Conservation (phyloP, 78 protist species). For the Tieghemostelium lacteum region DNA sequence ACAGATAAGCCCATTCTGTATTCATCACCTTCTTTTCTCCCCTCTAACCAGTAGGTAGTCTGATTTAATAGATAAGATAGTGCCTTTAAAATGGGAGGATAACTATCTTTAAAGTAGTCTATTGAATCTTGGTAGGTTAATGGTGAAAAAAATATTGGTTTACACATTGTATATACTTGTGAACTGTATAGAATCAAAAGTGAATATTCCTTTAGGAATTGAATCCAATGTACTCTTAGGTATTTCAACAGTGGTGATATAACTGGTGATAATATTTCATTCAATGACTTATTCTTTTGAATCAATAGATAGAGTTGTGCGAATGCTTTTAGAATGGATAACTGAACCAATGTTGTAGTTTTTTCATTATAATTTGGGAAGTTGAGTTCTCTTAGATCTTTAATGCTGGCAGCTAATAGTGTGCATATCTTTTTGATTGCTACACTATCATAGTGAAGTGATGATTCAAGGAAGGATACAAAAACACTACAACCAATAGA, state of each 20-base stretch:
- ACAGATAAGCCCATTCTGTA: neutral
- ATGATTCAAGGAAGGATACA: slow-evolving; percentile 42
- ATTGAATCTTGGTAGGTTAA: slow-evolving; percentile 36
- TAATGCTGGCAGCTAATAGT: slow-evolving; percentile 1
- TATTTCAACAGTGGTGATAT: slow-evolving; percentile 37
- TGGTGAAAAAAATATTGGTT: slow-evolving; percentile 68
- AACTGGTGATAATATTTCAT: slow-evolving; percentile 24
- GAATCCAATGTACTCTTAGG: slow-evolving; percentile 67
- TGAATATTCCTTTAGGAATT: slow-evolving; percentile 50
- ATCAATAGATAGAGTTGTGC: slow-evolving; percentile 72
- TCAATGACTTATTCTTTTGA: slow-evolving; percentile 19
- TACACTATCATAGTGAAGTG: slow-evolving; percentile 49
- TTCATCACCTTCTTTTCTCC: slow-evolving; percentile 16
- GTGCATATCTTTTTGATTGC: slow-evolving; percentile 55
- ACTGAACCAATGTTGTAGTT: slow-evolving; percentile 74
- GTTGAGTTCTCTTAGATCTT: slow-evolving; percentile 41
- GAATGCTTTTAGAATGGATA: slow-evolving; percentile 67
- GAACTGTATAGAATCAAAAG: slow-evolving; percentile 37
- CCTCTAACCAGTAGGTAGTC: slow-evolving; percentile 42
- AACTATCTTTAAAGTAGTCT: slow-evolving; percentile 63
- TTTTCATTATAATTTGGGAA: slow-evolving; percentile 77
- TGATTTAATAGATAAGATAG: slow-evolving; percentile 14
- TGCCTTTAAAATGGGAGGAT: slow-evolving; percentile 53
- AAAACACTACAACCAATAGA: slow-evolving; percentile 53
- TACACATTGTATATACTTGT: slow-evolving; percentile 17